phyloP scores from a whole-genome alignment of 2,329 filamentous ascomycete species.

The Domatiomyces catenatus region DNA sequence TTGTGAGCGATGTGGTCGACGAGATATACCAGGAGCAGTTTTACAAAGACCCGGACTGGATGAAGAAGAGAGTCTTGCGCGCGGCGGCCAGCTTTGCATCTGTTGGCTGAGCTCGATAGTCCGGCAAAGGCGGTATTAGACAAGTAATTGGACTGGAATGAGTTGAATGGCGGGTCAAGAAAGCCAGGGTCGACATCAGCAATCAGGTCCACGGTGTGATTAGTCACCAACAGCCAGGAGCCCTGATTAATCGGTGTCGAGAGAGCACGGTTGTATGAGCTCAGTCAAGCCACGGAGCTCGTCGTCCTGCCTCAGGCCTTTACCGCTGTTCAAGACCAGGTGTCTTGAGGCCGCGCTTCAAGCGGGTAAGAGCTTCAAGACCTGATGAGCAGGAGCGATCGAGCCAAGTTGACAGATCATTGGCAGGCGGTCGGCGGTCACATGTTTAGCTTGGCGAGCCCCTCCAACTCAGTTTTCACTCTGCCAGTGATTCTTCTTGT shows the following conservation, averaged over 20 bases:
- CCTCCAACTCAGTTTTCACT: no score
- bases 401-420: no score
- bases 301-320: no score
- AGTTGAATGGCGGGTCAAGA: no score
- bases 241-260: neutral
- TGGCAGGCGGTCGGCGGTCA: no score
- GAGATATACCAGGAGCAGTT: conserved; percentile 51
- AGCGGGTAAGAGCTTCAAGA: no score
- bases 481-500: no score
- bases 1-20: conserved; percentile 84
- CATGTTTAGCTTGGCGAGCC: no score
- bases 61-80: conserved; percentile 15
- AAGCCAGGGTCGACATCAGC: neutral
- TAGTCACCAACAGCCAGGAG: neutral
- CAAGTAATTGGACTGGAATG: no score
- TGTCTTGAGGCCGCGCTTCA: neutral
- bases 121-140: neutral
- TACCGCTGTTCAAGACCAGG: no score
- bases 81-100: conserved; percentile 1
- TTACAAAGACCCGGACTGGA: conserved; percentile 13
- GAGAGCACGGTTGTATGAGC: no score
- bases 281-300: neutral
- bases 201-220: neutral
- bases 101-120: neutral
- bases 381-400: no score